Percentiles rank a stretch among this genome's conserved stretches.
Evolutionary conservation across 768 basidiomycete species (phyloP).

Genomic region (Mycena venus): DNA sequence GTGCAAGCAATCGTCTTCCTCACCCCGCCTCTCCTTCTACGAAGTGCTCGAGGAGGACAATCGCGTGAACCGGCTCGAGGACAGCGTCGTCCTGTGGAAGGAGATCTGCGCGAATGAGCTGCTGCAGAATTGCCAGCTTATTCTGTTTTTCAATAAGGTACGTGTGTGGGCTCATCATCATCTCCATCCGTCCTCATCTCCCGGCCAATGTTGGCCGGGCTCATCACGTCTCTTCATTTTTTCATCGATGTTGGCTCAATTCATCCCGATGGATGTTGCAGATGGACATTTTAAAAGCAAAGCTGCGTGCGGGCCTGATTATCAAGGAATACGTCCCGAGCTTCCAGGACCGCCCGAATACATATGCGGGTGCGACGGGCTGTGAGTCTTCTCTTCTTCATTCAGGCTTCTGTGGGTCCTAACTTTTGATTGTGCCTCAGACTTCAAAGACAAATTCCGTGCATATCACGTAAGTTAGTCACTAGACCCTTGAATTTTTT

Average conservation of each 20-base stretch:
- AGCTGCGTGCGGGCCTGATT: slow-evolving; percentile 66
- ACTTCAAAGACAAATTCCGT: slow-evolving; percentile 79
- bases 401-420: neutral
- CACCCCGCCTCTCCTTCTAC: slow-evolving; percentile 83
- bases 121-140: slow-evolving; percentile 71
- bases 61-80: slow-evolving; percentile 78
- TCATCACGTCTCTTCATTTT: too few relatives aligned
- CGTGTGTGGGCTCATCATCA: too few relatives aligned
- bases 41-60: slow-evolving; percentile 79
- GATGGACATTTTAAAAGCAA: slow-evolving; percentile 72
- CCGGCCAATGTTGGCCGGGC: too few relatives aligned
- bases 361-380: slow-evolving; percentile 68
- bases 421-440: slow-evolving; percentile 49
- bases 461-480: slow-evolving; percentile 67
- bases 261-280: too few relatives aligned
- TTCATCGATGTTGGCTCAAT: too few relatives aligned
- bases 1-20: slow-evolving; percentile 87
- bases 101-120: slow-evolving; percentile 76
- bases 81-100: slow-evolving; percentile 81
- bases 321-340: slow-evolving; percentile 74
- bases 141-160: slow-evolving; percentile 85
- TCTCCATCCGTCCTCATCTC: neutral
- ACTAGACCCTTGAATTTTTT: neutral
- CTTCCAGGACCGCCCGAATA: slow-evolving; percentile 71
- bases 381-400: slow-evolving; percentile 57